These are phyloP conservation scores for Colletotrichum sp. DNA, from an alignment of 2,329 filamentous ascomycete species.

Conservation along the genomic window DNA sequence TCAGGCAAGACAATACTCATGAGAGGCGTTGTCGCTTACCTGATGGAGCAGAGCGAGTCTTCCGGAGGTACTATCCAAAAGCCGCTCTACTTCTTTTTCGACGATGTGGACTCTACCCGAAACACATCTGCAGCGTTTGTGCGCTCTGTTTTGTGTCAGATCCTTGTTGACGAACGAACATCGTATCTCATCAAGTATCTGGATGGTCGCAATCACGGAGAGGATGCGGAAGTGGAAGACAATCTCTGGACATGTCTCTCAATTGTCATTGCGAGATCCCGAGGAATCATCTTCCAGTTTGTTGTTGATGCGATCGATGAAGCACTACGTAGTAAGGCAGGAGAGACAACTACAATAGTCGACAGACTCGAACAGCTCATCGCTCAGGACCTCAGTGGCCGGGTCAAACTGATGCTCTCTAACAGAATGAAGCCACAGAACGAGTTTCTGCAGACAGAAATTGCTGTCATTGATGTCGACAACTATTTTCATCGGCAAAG, in stretches of 20 bases:
- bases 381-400: background rate
- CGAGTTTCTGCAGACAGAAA: fast-evolving
- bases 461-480: background rate
- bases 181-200: background rate
- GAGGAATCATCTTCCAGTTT: background rate
- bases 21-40: background rate
- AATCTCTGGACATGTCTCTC: background rate
- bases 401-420: background rate
- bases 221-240: background rate
- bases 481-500: fast-evolving
- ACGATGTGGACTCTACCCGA: fast-evolving
- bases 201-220: fast-evolving
- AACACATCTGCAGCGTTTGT: background rate
- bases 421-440: fast-evolving
- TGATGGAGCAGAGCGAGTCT: background rate
- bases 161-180: fast-evolving
- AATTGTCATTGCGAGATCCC: fast-evolving
- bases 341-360: fast-evolving
- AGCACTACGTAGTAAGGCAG: fast-evolving
- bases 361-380: background rate
- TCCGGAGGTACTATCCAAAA: fast-evolving
- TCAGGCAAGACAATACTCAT: background rate
- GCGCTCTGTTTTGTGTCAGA: background rate
- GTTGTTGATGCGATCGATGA: background rate
- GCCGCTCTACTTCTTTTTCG: background rate